Conservation (phyloP, 179 eudicot genomes). For the Vitellaria paradoxa region DNA sequence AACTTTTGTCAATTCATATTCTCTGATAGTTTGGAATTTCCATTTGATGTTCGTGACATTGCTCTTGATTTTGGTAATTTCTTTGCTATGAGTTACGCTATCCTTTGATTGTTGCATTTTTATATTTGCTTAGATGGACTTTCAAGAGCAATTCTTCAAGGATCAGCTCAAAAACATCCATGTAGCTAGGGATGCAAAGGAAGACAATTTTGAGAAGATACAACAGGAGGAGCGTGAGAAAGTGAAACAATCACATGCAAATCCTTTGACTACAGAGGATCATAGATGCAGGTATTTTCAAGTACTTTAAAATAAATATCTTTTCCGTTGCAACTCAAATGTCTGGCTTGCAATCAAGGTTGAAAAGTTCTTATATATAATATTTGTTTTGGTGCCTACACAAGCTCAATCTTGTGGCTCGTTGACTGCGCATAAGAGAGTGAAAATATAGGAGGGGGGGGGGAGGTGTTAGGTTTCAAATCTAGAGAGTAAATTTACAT, state of each 20-base stretch:
- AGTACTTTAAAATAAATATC: not conserved
- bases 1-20: not conserved
- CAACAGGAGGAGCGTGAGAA: slow-evolving; percentile 57
- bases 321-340: too few species aligned
- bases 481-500: not conserved
- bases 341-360: too few species aligned
- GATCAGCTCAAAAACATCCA: slow-evolving; percentile 57
- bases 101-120: not conserved
- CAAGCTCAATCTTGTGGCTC: not conserved
- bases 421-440: not conserved
- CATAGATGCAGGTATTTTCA: slow-evolving; percentile 37
- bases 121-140: slow-evolving; percentile 58
- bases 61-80: not conserved
- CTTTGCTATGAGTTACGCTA: not conserved
- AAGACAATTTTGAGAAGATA: slow-evolving; percentile 57
- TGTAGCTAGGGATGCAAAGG: slow-evolving; percentile 51
- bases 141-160: slow-evolving; percentile 58
- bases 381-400: not conserved
- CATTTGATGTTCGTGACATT: not conserved
- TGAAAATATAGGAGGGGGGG: too few species aligned
- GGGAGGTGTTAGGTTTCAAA: not conserved
- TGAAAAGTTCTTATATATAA: too few species aligned
- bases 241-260: slow-evolving; percentile 35
- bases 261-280: slow-evolving; percentile 30
- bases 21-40: slow-evolving; percentile 7